Evolutionary conservation across 2,329 filamentous ascomycete species (phyloP).

Genomic region (Coniochaeta hoffmannii): DNA sequence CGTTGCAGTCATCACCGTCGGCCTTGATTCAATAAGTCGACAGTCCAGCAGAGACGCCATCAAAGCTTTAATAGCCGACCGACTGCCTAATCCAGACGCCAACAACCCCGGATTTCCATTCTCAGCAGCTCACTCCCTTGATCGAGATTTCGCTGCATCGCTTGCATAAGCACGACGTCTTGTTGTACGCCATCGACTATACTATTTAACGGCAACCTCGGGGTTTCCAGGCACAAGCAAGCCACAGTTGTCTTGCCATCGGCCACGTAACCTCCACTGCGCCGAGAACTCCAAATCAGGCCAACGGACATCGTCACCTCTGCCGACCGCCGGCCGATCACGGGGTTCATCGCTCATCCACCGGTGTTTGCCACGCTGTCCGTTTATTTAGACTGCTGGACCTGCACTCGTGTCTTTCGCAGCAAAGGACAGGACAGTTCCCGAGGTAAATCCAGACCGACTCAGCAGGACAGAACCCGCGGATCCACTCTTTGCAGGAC

Average conservation of each 20-base stretch:
- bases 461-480: neutral
- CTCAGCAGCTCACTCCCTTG: neutral
- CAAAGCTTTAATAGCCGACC: neutral
- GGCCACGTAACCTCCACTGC: neutral
- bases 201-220: neutral
- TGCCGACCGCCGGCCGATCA: neutral
- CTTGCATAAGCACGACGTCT: neutral
- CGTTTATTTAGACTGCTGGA: neutral
- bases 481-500: neutral
- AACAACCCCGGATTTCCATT: neutral
- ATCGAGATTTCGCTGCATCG: neutral
- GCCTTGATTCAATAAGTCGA: neutral
- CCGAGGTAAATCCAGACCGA: neutral
- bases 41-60: neutral
- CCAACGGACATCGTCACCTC: neutral
- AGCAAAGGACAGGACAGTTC: neutral
- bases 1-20: neutral
- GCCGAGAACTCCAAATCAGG: neutral
- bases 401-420: neutral
- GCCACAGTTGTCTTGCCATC: neutral
- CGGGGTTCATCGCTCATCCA: neutral
- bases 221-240: neutral
- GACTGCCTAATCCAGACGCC: neutral
- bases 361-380: neutral
- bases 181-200: no score